Evolutionary conservation across 1,284 basidiomycete genomes (phyloP), one percentile per base, ranked within the genome.

Genomic region (Heterobasidion parviporum): DNA sequence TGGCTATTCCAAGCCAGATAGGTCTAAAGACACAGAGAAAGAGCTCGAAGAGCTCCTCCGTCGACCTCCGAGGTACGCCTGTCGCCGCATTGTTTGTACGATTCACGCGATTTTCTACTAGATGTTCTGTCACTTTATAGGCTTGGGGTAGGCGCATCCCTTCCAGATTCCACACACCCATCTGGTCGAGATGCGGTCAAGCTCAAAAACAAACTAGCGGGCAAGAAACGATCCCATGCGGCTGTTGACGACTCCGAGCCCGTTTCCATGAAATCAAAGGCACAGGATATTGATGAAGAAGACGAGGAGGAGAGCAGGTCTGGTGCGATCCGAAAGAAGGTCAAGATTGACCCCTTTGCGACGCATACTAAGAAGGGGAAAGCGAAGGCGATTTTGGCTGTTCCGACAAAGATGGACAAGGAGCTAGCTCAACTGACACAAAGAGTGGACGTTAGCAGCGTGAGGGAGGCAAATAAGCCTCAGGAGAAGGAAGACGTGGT

Each of bases 111-210:
- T 7, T 5, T 26, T 53, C 38, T 26, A 36, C 43, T 20, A 53
- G 45, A 51, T 1, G 12, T 15, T 51, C 16, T 51, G 1, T 8
- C 2, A 6, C 41, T 15, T 0, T 51, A 48, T 54, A 89, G 87
- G 63, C 70, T 89, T 56, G 87, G 87, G 57, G 85, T 90, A 10
- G 87, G 87, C 41, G 83, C 83, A 46, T 65, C 79, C 43, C 69
- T 81, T 33, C 79, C 83, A 15, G 78, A 78, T 50, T 67, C 66
- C 15, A 67, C 72, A 58, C 65, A 72, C 41, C 71, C 71, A 61
- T 64, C 56, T 59, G 59, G 44, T 65, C 66, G 74, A 53, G 84
- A 79, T 59, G 74, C 73, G 51, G 78, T 72, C 49, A 80, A 73
- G 61, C 75, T 83, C 52, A 83, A 81, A 64, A 73, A 74, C 54